Evolutionary conservation across 2,329 filamentous ascomycete genomes (phyloP).

Genomic region (Ophiostoma tasmaniense): DNA sequence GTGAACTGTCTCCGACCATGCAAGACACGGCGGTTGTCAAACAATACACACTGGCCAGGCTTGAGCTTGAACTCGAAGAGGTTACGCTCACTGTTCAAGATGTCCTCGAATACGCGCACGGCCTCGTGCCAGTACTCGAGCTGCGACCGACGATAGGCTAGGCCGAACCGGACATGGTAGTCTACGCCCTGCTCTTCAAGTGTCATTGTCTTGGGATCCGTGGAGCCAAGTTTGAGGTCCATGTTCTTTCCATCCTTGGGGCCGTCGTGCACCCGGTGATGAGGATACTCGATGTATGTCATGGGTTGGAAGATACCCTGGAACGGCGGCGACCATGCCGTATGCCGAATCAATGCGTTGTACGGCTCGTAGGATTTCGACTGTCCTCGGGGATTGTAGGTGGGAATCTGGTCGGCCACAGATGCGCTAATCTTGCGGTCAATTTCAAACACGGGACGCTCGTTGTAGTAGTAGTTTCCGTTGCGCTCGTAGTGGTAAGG

Average conservation of each 20-base stretch:
- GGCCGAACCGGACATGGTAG: neutral
- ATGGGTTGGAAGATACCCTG: conserved; percentile 37
- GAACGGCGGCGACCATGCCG: conserved; percentile 72
- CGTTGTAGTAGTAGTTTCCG: conserved; percentile 52
- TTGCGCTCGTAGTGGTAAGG: conserved; percentile 63
- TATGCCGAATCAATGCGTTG: conserved; percentile 20
- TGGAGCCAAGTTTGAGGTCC: neutral
- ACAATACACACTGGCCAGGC: conserved; percentile 84
- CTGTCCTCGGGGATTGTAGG: conserved; percentile 16
- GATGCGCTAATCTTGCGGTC: conserved; percentile 15
- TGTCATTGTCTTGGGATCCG: neutral
- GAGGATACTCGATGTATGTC: neutral
- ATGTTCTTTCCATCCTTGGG: neutral
- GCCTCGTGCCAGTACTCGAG: conserved; percentile 28
- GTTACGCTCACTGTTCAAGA: conserved; percentile 49
- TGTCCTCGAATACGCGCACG: conserved; percentile 46
- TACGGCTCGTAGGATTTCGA: too few relatives aligned
- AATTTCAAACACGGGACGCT: conserved; percentile 44
- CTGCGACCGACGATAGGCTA: neutral
- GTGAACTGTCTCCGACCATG: conserved; percentile 70
- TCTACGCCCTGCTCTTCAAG: neutral
- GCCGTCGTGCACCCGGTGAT: neutral
- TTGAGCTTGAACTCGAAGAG: conserved; percentile 64
- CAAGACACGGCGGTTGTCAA: conserved; percentile 77
- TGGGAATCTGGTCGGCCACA: conserved; percentile 15